phyloP scores from a whole-genome alignment of 257 asterid species.

The Primulina tabacum region DNA sequence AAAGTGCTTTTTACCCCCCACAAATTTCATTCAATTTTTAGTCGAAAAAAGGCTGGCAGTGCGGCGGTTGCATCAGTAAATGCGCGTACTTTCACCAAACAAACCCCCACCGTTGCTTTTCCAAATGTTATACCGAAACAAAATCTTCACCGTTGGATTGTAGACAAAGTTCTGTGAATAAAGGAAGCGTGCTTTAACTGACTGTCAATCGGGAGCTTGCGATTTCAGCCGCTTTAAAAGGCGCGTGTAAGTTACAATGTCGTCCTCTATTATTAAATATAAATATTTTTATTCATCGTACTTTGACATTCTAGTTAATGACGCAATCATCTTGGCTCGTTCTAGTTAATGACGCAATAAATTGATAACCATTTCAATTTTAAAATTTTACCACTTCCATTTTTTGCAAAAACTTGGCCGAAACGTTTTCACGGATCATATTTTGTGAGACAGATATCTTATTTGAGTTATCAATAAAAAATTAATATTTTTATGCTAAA shows the following conservation, averaged over 20 bases:
- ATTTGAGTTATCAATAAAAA: too few relatives aligned
- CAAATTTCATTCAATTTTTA: too few relatives aligned
- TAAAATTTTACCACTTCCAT: too few relatives aligned
- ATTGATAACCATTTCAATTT: too few relatives aligned
- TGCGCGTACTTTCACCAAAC: not conserved
- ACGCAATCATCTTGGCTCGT: too few relatives aligned
- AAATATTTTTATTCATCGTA: not conserved
- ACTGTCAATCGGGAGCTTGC: not conserved
- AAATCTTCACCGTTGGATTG: not conserved
- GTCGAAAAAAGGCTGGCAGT: not conserved
- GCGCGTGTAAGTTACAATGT: not conserved
- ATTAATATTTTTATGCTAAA: too few relatives aligned
- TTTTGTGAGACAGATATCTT: too few relatives aligned
- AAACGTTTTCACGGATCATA: too few relatives aligned
- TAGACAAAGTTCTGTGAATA: not conserved
- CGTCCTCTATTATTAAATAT: too few relatives aligned
- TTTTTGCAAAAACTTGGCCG: too few relatives aligned
- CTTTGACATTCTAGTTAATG: not conserved
- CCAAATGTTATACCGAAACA: not conserved
- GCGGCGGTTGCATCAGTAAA: not conserved
- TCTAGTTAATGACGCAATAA: too few relatives aligned
- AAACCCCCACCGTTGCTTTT: slow-evolving; percentile 8
- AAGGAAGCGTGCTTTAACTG: not conserved
- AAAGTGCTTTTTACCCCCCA: not conserved
- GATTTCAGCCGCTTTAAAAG: not conserved